These are phyloP conservation scores for Fraxinus velutina DNA, from an alignment of 305 asterid species.

Conservation along the genomic window DNA sequence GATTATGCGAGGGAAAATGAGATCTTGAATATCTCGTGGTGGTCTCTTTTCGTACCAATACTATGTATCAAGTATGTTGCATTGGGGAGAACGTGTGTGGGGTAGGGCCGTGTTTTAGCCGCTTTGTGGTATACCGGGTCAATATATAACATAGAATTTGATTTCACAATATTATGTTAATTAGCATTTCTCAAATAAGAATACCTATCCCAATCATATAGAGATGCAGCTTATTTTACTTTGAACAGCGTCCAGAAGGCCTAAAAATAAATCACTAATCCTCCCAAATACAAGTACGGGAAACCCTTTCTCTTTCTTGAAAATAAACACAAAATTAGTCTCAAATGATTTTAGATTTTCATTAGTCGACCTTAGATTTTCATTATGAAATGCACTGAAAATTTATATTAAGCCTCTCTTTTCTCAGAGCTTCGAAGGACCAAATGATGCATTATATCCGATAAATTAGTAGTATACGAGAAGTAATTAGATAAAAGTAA, in stretches of 20 bases:
- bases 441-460: not conserved
- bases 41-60: not conserved
- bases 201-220: no score
- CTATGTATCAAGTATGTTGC: not conserved
- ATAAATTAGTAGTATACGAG: not conserved
- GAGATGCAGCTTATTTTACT: no score
- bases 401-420: no score
- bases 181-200: no score
- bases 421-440: no score
- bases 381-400: no score
- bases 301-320: no score
- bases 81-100: not conserved
- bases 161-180: not conserved
- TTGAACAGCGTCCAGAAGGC: no score
- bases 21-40: not conserved
- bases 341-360: no score
- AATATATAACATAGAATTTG: not conserved
- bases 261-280: no score
- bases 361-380: not conserved
- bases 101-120: not conserved
- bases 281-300: no score
- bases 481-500: conserved; percentile 14
- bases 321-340: no score
- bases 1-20: not conserved
- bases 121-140: not conserved